Evolutionary conservation across 495 filamentous ascomycete genomes (phyloP).

Genomic region (Penicillium salamii): DNA sequence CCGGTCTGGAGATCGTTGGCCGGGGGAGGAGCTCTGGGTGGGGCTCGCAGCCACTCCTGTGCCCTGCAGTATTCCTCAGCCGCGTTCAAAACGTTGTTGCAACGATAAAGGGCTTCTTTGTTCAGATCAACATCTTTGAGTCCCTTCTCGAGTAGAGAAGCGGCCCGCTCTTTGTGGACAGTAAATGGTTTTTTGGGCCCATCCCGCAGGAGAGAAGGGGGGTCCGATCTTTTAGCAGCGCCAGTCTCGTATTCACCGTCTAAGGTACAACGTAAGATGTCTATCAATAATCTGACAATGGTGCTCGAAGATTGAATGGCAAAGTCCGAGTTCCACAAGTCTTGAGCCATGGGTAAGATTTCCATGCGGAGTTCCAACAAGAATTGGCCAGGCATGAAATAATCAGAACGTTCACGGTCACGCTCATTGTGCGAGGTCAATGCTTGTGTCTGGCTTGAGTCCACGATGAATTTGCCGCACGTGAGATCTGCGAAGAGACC

Average conservation of each 20-base stretch:
- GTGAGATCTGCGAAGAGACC: slow-evolving; percentile 74
- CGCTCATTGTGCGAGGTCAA: slow-evolving; percentile 56
- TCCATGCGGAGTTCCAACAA: slow-evolving; percentile 82
- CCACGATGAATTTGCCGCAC: slow-evolving; percentile 71
- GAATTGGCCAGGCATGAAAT: slow-evolving; percentile 72
- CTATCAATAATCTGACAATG: slow-evolving; percentile 75
- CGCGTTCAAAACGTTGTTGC: slow-evolving; percentile 58
- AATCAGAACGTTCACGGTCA: slow-evolving; percentile 58
- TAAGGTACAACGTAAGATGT: slow-evolving; percentile 77
- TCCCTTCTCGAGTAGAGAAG: slow-evolving; percentile 43
- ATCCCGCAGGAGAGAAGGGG: slow-evolving; percentile 38
- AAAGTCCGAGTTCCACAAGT: slow-evolving; percentile 73
- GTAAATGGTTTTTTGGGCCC: slow-evolving; percentile 39
- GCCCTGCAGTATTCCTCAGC: slow-evolving; percentile 75
- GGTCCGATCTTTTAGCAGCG: slow-evolving; percentile 60
- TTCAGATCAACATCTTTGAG: slow-evolving; percentile 55
- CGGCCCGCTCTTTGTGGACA: slow-evolving; percentile 46
- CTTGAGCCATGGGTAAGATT: slow-evolving; percentile 72
- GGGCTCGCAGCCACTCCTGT: slow-evolving; percentile 40
- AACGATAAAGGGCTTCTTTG: slow-evolving; percentile 79
- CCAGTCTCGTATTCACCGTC: slow-evolving; percentile 70
- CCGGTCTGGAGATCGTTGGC: slow-evolving; percentile 51
- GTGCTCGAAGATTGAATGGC: slow-evolving; percentile 71
- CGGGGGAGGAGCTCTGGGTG: slow-evolving; percentile 60
- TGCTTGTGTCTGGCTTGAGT: slow-evolving; percentile 64